Percentiles rank a stretch among this genome's conserved stretches.
These are phyloP conservation scores for Apophysomyces variabilis DNA, from an alignment of 371 early-diverging fungal species.

Conservation along the genomic window DNA sequence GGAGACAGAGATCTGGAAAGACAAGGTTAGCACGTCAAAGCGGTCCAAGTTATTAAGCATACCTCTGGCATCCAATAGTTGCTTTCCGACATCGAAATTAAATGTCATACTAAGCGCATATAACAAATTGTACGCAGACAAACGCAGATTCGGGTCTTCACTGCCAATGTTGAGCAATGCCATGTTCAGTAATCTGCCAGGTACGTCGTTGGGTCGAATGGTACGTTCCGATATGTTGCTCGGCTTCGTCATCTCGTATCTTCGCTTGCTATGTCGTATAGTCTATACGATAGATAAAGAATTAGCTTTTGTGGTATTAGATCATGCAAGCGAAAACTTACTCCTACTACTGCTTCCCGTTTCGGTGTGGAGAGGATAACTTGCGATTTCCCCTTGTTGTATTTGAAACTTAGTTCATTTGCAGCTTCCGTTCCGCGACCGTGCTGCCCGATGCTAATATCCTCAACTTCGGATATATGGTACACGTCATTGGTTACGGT, in stretches of 20 bases:
- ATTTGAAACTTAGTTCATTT: conserved; percentile 75
- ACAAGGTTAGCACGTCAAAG: not conserved
- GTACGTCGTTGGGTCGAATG: conserved; percentile 85
- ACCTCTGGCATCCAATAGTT: conserved; percentile 79
- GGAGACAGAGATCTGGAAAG: conserved; percentile 76
- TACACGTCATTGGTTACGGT: conserved; percentile 83
- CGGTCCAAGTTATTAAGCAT: not conserved
- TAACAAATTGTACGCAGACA: conserved; percentile 85
- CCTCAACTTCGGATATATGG: conserved; percentile 84
- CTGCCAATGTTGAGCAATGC: conserved; percentile 84
- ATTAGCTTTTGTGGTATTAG: not conserved
- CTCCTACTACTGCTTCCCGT: conserved; percentile 73
- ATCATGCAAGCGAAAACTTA: conserved; percentile 17
- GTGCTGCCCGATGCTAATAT: conserved; percentile 55
- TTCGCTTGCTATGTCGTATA: conserved; percentile 70
- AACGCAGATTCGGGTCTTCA: conserved; percentile 74
- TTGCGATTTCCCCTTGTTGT: conserved; percentile 68
- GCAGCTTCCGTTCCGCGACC: conserved; percentile 53
- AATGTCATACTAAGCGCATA: conserved; percentile 78
- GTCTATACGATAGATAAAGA: conserved; percentile 19
- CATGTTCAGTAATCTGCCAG: conserved; percentile 89
- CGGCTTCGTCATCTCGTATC: conserved; percentile 67
- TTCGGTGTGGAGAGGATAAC: conserved; percentile 79
- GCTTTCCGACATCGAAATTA: conserved; percentile 78
- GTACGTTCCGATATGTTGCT: conserved; percentile 63